Base-by-base conservation (phyloP, 352 stramenopile genomes). In the Pythium aquatile region DNA sequence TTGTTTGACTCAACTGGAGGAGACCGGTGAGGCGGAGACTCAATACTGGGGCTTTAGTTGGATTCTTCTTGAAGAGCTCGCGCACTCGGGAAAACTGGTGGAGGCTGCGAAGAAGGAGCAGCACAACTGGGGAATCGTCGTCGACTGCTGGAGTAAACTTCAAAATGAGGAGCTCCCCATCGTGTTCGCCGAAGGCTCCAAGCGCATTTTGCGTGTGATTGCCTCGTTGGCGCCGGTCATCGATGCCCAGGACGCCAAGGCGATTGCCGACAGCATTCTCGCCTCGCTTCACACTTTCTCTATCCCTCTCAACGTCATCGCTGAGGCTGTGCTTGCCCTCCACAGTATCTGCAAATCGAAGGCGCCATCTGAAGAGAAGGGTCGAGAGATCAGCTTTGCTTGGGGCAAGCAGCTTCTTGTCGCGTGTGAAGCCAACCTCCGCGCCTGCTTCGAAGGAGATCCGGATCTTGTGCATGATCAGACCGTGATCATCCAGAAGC, bases 131-230 rank as follows among this genome's bases (percentile, higher is more conserved):
- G 68, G 73, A 28, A 76, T 91, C 26, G 74, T 96, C 10, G 83
- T 93, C n/a, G 72, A 86, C 16, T 92, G 83, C 68, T 96, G 87
- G 87, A 88, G 86, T 56, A 88, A 85, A 55, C 68, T 93, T 13
- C 83, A 91, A 55, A 74, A 86, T 24, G 76, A 93, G 35, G 75
- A 77, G 35, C 63, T 94, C 17, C 81, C 83, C 0, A 59, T 77
- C 1, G 77, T 74, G 20, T 94, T 91, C 42, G 85, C 84, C 40
- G 84, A 96, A 28, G 81, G 85, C 5, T 87, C 84, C 9, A 92
- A 93, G 59, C 83, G 84, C 1, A 93, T 94, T 70, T 63, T 96
- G 14, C 87, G 87, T 3, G 87, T 96, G 13, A 85, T 96, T 44
- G 82, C 85, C 5, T 81, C 83, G 1, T 68, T 96, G 42, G 81